Conservation (phyloP, 768 basidiomycete species). For the Boletus rubropictus region DNA sequence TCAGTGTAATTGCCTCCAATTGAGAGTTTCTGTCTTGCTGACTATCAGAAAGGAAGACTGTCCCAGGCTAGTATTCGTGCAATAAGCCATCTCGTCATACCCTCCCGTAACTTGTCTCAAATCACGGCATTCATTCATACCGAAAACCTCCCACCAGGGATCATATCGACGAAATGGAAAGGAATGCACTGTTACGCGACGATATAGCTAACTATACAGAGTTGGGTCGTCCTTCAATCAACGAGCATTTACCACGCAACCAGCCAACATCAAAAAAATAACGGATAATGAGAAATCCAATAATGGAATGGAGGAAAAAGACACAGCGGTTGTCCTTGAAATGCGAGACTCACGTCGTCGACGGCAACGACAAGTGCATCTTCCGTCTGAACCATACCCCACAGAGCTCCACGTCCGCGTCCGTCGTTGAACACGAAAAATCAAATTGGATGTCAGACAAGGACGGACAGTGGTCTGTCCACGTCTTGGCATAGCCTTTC, state of each 20-base stretch:
- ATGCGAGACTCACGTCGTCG: neutral
- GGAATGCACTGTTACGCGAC: no score
- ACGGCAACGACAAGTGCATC: conserved; percentile 2
- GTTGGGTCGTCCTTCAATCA: neutral
- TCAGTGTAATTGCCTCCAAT: no score
- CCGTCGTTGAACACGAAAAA: conserved; percentile 25
- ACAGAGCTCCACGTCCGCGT: conserved; percentile 26
- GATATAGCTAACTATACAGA: conserved; percentile 1
- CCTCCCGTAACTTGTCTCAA: no score
- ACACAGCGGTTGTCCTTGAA: neutral
- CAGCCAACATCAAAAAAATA: neutral
- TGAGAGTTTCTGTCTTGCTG: no score
- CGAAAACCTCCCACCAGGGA: no score
- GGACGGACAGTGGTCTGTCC: conserved; percentile 27
- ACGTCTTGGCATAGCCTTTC: conserved; percentile 24
- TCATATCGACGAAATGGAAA: no score
- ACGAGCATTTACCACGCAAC: neutral
- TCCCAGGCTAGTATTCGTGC: no score
- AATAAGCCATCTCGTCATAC: no score
- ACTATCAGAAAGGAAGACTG: no score
- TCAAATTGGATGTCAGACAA: conserved; percentile 26
- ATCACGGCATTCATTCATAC: no score
- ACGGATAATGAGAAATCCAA: neutral
- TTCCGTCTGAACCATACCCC: conserved; percentile 30
- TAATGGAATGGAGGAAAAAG: no score